Conservation (phyloP, 2,329 filamentous ascomycete species). For the Rugonectria rugulosa region DNA sequence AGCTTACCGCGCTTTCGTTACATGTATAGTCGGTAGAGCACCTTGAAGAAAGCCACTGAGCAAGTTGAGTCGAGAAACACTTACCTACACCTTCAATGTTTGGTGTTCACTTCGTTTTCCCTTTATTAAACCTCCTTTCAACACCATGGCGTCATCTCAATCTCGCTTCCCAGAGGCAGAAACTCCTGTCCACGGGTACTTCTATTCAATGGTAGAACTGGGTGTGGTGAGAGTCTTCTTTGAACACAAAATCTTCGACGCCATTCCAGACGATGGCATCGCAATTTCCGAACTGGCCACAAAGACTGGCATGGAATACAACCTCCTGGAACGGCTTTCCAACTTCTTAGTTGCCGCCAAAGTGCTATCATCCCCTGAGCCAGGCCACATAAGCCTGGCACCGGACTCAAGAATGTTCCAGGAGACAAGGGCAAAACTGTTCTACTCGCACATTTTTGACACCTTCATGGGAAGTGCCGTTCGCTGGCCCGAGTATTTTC, state of each 20-base stretch:
- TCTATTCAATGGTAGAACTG: constrained; percentile 1
- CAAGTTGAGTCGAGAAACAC: no score
- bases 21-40: no score
- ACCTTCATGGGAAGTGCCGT: neutral
- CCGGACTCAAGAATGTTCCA: neutral
- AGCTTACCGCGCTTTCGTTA: no score
- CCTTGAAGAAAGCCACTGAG: no score
- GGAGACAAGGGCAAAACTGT: neutral
- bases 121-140: no score
- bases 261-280: neutral
- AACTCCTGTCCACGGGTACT: neutral
- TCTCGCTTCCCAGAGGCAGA: neutral
- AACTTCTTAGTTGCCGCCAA: neutral
- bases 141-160: no score
- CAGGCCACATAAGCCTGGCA: neutral
- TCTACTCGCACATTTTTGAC: constrained; percentile 1
- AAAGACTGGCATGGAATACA: neutral
- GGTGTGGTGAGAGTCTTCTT: constrained; percentile 3
- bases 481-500: constrained; percentile 1
- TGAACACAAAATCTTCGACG: neutral
- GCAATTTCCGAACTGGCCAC: neutral
- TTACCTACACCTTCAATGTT: no score
- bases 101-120: no score
- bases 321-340: neutral
- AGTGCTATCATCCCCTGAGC: neutral